Evolutionary conservation across 169 alveolate genomes (phyloP).

Genomic region (Eimeria praecox): DNA sequence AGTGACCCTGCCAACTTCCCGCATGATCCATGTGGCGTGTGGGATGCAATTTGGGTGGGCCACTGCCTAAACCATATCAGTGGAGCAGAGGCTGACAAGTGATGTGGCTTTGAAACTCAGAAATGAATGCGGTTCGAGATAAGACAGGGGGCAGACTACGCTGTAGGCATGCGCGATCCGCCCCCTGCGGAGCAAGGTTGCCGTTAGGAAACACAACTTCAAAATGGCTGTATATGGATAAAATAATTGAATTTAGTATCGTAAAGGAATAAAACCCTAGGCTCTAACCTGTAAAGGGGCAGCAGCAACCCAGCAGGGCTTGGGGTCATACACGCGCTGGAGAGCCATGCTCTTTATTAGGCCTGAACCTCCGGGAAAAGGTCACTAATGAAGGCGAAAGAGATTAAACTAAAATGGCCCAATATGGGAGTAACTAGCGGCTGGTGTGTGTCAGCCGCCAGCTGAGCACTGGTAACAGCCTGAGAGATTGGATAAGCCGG

Average conservation of each 20-base stretch:
- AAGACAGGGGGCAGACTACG: background rate
- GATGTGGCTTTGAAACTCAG: background rate
- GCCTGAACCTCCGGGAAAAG: background rate
- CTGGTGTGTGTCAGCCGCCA: background rate
- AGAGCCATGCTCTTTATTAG: background rate
- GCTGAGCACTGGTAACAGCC: background rate
- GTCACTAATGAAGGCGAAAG: background rate
- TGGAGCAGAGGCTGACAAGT: background rate
- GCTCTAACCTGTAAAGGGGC: background rate
- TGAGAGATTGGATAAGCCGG: background rate
- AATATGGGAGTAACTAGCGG: background rate
- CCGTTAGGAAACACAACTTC: background rate
- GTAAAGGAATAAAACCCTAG: background rate
- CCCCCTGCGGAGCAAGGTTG: background rate
- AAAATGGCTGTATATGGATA: background rate
- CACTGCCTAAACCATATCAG: too few relatives aligned
- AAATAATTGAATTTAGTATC: background rate
- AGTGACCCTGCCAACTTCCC: background rate
- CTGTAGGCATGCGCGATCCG: background rate
- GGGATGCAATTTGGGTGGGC: background rate
- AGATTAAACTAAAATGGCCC: background rate
- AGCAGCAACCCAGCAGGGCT: background rate
- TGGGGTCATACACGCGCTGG: background rate
- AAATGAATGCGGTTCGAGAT: background rate
- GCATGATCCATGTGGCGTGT: background rate